Conservation (phyloP, 768 basidiomycete genomes). For the Podaxis sp. region DNA sequence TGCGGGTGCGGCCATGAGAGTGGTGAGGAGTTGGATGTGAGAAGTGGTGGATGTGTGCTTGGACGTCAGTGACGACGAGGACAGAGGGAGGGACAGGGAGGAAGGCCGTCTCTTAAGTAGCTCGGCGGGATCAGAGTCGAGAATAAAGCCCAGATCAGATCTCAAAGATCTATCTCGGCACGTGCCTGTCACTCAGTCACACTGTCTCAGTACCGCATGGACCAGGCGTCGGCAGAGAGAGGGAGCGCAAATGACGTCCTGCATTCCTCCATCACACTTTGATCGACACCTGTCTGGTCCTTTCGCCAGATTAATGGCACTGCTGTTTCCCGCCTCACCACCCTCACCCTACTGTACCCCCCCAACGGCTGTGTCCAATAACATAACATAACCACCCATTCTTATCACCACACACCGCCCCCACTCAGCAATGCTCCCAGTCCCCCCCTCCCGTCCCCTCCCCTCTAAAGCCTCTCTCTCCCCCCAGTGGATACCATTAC, state of each 20-base stretch:
- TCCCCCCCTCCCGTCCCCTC: neutral
- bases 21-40: neutral
- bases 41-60: neutral
- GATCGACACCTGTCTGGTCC: neutral
- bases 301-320: neutral
- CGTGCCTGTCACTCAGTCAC: constrained; percentile 1
- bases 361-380: neutral
- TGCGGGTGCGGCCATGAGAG: constrained; percentile 18
- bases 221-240: neutral
- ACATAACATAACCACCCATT: neutral
- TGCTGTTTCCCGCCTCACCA: neutral
- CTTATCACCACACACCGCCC: neutral
- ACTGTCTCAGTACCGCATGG: constrained; percentile 10
- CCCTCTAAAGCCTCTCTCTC: neutral
- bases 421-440: neutral
- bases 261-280: neutral
- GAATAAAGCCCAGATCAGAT: neutral
- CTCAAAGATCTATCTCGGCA: neutral
- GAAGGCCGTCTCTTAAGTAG: neutral
- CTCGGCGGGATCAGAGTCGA: neutral
- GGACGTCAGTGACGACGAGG: neutral
- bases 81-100: neutral
- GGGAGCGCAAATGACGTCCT: neutral
- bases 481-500: neutral
- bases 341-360: too few species aligned